Base-by-base conservation (phyloP, 306 rosid genomes). In the Arachis hypogaea region DNA sequence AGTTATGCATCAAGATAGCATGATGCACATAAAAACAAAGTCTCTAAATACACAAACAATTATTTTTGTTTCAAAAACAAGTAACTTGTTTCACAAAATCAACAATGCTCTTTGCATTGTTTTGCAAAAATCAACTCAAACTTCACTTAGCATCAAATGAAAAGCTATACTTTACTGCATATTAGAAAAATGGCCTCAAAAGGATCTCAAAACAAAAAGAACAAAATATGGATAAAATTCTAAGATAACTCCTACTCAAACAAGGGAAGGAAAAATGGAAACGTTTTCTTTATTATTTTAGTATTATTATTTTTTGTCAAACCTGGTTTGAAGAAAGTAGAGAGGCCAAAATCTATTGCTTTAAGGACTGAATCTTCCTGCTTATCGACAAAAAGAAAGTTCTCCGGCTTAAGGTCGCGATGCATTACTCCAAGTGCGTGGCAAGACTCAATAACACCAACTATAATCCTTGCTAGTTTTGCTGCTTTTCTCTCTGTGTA, bases 361-460 rank as follows among this genome's bases (percentile, higher is more conserved):
- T 89, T 88, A 12, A 91, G 93, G n/a, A 87, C 82, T 0, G 98
- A 69, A 33, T 93, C 97, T 82, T 93, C 98, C 12, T 85, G 60
- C 33, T 84, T 79, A 84, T 89, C 82, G 16, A 89, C 87, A 40
- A 93, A 93, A 66, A 93, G 93, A 59, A 93, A 93, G 68, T 91
- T 93, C 85, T 93, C 98, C 0, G 98, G 98, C 82, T 93, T 93
- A 54, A 93, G 96, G 76, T 93, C 98, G 1, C 98, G 88, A 68
- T 93, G 98, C 98, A 93, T 93, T 9, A 93, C 98, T 43, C 98
- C 97, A 38, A 91, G 85, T 65, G 96, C 79, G 77, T 93, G 98
- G 74, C 98, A 93, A n/a, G 91, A 83, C 77, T 93, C 88, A 66
- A 91, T 82, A 11, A 89, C 96, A 63, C 92, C 91, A 56, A 91